Evolutionary conservation across 2,329 filamentous ascomycete species (phyloP).

Genomic region (Neurospora sp.): DNA sequence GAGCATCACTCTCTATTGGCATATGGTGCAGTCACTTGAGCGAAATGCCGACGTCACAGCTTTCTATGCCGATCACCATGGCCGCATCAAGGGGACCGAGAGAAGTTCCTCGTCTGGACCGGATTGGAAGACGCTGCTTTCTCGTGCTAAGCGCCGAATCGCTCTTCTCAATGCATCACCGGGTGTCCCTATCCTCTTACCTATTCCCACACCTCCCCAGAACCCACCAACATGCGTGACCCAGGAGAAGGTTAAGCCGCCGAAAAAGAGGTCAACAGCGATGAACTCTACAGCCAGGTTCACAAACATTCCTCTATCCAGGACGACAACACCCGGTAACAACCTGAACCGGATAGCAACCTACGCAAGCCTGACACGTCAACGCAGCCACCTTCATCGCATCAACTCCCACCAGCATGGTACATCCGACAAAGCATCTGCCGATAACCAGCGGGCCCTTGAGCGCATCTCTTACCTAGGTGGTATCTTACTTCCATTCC

Average conservation of each 20-base stretch:
- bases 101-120: background rate
- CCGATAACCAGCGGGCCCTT: conserved; percentile 29
- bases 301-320: background rate
- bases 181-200: background rate
- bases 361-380: background rate
- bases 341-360: background rate
- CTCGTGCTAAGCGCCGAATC: background rate
- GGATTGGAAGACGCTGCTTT: background rate
- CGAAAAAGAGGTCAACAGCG: background rate
- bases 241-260: background rate
- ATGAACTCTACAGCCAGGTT: background rate
- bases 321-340: background rate
- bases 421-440: background rate
- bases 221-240: background rate
- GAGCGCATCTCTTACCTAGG: conserved; percentile 40
- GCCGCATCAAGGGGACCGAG: background rate
- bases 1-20: conserved; percentile 16
- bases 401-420: conserved; percentile 11
- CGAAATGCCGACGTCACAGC: conserved; percentile 22
- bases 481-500: conserved; percentile 37
- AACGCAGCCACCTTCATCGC: background rate
- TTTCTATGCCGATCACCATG: background rate
- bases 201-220: background rate
- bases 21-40: conserved; percentile 24
- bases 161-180: background rate